Evolutionary conservation across 2,329 filamentous ascomycete species (phyloP), one percentile per base, ranked within the genome.

Genomic region (Fusarium floridanum): DNA sequence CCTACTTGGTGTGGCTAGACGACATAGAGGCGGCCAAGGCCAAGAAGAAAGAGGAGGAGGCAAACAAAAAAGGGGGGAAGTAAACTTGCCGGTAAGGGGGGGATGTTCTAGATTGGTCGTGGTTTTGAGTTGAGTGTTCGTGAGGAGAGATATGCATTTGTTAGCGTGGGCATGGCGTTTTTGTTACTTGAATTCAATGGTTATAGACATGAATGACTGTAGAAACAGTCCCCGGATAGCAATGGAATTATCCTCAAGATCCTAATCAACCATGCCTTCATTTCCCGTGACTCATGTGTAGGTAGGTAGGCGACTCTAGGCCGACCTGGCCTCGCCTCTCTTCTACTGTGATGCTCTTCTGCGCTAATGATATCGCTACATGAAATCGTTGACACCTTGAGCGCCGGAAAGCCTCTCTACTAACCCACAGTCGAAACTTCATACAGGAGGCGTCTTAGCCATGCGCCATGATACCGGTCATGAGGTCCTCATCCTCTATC

Each of bases 401-500:
- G 55, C 29, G 22, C 27, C 64, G 20, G 53, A 14, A 57, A 22
- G n/a, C 14, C 6, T 6, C 53, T 36, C 32, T 20, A 36, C n/a
- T 6, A n/a, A 14, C 32, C 27, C 27, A 29, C 11, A 8, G 45
- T 27, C 24, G 11, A 29, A 9, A 17, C 45, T 17, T 20, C 17
- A 24, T 11, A 14, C 20, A 27, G 5, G 34, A 20, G 45, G 22
- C 36, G 36, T 57, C 57, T 39, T 68, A 76, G 57, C 70, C 69
- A 56, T 77, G 72, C 11, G 74, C 68, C 63, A 77, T 66, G 36
- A 84, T 80, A 20, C 85, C 88, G 14, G 85, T 86, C 89, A 91
- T 91, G 27, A 91, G 79, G 72, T 91, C 89, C 78, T 91, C 89
- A n/a, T 91, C 89, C 64, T 90, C 88, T 41, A 90, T 82, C 60